Conservation (phyloP, 192 early-diverging fungal genomes). For the Spizellomyces sp. region DNA sequence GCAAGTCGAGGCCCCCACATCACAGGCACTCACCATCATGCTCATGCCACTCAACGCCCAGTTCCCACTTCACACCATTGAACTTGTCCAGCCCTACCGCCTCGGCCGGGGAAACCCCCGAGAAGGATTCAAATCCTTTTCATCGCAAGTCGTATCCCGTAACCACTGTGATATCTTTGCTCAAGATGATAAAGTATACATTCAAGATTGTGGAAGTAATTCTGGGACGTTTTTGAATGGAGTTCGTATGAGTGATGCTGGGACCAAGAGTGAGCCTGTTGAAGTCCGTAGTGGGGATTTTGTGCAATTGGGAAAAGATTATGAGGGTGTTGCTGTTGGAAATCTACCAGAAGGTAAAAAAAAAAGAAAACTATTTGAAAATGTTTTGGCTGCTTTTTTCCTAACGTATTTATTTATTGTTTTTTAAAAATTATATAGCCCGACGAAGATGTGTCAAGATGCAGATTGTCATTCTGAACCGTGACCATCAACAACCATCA, state of each 20-base stretch:
- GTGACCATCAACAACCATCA: neutral
- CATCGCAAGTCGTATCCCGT: constrained; percentile 45
- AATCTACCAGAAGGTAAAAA: constrained; percentile 24
- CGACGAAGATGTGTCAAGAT: constrained; percentile 40
- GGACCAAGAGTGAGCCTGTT: constrained; percentile 24
- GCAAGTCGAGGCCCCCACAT: no score
- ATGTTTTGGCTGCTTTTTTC: no score
- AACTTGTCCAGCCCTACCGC: neutral
- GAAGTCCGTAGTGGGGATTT: constrained; percentile 43
- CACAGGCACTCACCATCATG: neutral
- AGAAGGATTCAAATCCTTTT: constrained; percentile 38
- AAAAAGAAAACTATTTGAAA: no score
- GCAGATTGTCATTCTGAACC: constrained; percentile 38
- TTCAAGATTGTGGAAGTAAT: constrained; percentile 47
- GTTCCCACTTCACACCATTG: neutral
- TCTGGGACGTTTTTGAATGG: constrained; percentile 51
- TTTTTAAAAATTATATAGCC: no score
- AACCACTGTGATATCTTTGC: constrained; percentile 44
- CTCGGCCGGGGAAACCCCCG: constrained; percentile 24
- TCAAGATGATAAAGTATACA: constrained; percentile 37
- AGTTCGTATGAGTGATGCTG: constrained; percentile 40
- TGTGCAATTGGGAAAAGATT: constrained; percentile 54
- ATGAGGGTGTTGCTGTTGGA: constrained; percentile 28
- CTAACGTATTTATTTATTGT: no score
- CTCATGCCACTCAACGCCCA: neutral